A percentile compares a stretch with the other conserved stretches of the same genome.
Conservation (phyloP, 192 early-diverging fungal species). For the Polychytrium aggregatum region DNA sequence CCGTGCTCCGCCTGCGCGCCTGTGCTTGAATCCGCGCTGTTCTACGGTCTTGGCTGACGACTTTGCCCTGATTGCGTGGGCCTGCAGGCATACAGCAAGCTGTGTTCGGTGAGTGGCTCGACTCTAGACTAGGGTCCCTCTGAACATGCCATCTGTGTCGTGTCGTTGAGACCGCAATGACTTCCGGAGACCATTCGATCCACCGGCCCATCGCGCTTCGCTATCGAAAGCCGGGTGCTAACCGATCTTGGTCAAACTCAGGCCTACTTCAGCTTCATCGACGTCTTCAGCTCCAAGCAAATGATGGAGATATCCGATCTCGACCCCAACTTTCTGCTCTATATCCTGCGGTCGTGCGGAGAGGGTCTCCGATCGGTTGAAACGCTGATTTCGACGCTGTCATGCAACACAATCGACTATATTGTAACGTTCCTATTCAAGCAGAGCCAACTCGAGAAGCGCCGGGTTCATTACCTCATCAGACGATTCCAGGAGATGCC, state of each 20-base stretch:
- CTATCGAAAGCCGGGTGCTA: too few species aligned
- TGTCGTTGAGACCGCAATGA: too few species aligned
- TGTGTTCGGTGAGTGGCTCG: conserved; percentile 17
- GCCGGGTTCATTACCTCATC: conserved; percentile 39
- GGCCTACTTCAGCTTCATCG: conserved; percentile 54
- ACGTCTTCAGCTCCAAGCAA: conserved; percentile 56
- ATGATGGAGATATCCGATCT: conserved; percentile 50
- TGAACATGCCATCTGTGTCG: background rate
- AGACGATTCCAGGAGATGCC: conserved; percentile 40
- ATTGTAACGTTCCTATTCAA: conserved; percentile 59
- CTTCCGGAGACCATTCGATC: too few species aligned
- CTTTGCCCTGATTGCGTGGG: background rate
- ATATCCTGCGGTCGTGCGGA: conserved; percentile 62
- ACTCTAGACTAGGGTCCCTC: background rate
- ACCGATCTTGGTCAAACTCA: too few species aligned
- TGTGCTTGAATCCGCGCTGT: too few species aligned
- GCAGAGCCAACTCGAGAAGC: conserved; percentile 18
- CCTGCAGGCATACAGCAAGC: conserved; percentile 45
- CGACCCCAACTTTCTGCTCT: conserved; percentile 44
- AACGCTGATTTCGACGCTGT: conserved; percentile 39
- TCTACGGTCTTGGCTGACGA: too few species aligned
- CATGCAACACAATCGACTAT: conserved; percentile 62
- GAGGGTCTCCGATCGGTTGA: conserved; percentile 59
- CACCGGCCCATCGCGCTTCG: too few species aligned
- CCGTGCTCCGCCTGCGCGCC: conserved; percentile 27